Percentiles rank a stretch among this genome's conserved stretches.
phyloP scores from a whole-genome alignment of 495 filamentous ascomycete species.

The Aspergillus campestris region DNA sequence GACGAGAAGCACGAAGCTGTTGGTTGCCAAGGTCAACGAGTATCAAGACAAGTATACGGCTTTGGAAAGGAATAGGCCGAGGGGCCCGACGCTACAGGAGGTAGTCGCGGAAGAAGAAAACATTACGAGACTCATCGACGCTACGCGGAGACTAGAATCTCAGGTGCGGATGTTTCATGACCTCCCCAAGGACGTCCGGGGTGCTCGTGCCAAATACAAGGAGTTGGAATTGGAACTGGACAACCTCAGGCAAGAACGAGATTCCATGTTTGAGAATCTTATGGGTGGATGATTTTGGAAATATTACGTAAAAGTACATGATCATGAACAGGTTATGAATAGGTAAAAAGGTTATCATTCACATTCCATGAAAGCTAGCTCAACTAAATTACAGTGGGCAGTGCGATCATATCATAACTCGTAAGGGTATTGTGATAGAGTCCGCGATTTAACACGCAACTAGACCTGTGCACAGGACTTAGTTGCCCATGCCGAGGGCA shows the following conservation, averaged over 20 bases:
- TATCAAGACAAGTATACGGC: conserved; percentile 43
- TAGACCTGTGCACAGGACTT: conserved; percentile 6
- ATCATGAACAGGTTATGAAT: conserved; percentile 5
- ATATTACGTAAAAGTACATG: neutral
- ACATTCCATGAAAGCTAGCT: neutral
- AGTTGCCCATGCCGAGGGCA: conserved; percentile 45
- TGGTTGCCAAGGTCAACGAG: conserved; percentile 49
- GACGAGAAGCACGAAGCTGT: conserved; percentile 50
- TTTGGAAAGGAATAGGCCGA: conserved; percentile 27
- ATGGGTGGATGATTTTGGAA: conserved; percentile 8
- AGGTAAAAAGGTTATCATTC: conserved; percentile 21
- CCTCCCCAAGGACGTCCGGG: conserved; percentile 59
- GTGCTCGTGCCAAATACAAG: conserved; percentile 58
- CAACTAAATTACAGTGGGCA: neutral
- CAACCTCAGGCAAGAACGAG: conserved; percentile 48
- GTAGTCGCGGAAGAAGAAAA: conserved; percentile 41
- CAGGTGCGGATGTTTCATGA: conserved; percentile 53
- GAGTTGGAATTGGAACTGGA: conserved; percentile 52
- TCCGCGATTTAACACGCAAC: neutral
- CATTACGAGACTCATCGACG: conserved; percentile 20
- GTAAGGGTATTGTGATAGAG: neutral
- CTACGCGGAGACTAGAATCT: conserved; percentile 43
- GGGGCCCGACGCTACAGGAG: conserved; percentile 40
- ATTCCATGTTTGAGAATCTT: conserved; percentile 59
- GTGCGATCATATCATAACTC: neutral